Conservation (phyloP, 2,329 filamentous ascomycete genomes). For the Ilyonectria mors-panacis region DNA sequence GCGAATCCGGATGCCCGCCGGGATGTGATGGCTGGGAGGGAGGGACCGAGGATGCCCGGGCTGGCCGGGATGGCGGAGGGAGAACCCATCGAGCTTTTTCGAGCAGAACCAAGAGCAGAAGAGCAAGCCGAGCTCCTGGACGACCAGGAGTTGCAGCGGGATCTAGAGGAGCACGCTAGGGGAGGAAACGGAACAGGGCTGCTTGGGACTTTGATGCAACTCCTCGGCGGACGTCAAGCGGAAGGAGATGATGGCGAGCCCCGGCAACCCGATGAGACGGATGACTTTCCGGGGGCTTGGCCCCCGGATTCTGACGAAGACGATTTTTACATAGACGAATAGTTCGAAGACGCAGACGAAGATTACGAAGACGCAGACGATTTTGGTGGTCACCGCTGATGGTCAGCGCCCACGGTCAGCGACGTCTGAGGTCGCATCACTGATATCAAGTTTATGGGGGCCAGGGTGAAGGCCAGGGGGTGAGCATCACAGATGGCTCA, state of each 20-base stretch:
- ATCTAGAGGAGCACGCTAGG: constrained; percentile 49
- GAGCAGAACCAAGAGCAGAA: constrained; percentile 10
- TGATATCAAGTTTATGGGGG: neutral
- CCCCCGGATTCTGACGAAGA: constrained; percentile 31
- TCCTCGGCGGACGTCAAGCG: neutral
- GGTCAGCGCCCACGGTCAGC: constrained; percentile 7
- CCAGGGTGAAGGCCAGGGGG: constrained; percentile 4
- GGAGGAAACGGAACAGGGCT: constrained; percentile 48
- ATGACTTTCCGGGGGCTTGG: constrained; percentile 53
- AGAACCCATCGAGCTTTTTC: too few species aligned
- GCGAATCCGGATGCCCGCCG: constrained; percentile 24
- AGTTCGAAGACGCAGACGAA: too few species aligned
- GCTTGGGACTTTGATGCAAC: constrained; percentile 23
- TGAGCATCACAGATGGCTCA: constrained; percentile 12
- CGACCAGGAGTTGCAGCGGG: constrained; percentile 52
- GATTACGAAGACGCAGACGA: constrained; percentile 39
- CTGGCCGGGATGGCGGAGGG: too few species aligned
- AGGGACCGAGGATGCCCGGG: too few species aligned
- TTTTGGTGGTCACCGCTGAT: constrained; percentile 28
- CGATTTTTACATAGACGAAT: too few species aligned
- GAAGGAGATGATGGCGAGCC: constrained; percentile 26
- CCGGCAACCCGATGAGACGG: constrained; percentile 24
- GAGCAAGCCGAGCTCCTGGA: constrained; percentile 46
- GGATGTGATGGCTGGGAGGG: too few species aligned
- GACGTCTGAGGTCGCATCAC: neutral